Evolutionary conservation across 169 alveolate genomes (phyloP).

Genomic region (Cryptosporidium baileyi): DNA sequence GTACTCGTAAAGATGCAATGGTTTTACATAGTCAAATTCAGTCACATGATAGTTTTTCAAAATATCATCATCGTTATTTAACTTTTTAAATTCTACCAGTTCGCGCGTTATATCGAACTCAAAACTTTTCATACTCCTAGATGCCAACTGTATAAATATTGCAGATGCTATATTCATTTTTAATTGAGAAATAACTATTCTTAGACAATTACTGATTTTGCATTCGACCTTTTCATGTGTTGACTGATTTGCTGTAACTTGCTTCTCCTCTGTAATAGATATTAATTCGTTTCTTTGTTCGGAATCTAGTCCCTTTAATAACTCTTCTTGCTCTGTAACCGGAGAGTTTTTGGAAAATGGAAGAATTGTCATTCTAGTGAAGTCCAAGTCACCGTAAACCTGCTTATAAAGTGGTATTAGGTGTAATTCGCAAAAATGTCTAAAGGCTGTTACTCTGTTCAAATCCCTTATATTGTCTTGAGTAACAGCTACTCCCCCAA

Average conservation of each 20-base stretch:
- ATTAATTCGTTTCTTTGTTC: not conserved
- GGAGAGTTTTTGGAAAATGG: slow-evolving; percentile 5
- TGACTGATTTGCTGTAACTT: not conserved
- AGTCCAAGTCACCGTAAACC: slow-evolving; percentile 19
- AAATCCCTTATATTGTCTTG: slow-evolving; percentile 57
- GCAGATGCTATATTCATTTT: slow-evolving; percentile 28
- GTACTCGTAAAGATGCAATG: slow-evolving; percentile 34
- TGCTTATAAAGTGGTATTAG: slow-evolving; percentile 41
- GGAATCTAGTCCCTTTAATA: not conserved
- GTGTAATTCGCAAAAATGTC: slow-evolving; percentile 65
- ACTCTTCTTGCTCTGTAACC: not conserved
- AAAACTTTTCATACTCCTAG: slow-evolving; percentile 43
- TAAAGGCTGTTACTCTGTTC: slow-evolving; percentile 66
- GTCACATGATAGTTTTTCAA: slow-evolving; percentile 45
- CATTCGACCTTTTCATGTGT: slow-evolving; percentile 55
- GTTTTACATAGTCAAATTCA: slow-evolving; percentile 60
- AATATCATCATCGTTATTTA: slow-evolving; percentile 49
- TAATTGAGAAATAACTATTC: slow-evolving; percentile 56
- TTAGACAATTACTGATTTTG: slow-evolving; percentile 47
- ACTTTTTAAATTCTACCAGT: slow-evolving; percentile 5
- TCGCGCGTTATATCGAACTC: slow-evolving; percentile 62
- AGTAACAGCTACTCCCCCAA: slow-evolving; percentile 59
- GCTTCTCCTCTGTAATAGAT: not conserved
- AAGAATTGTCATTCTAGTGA: slow-evolving; percentile 32
- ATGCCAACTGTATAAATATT: slow-evolving; percentile 41